Evolutionary conservation across 164 flowering plant species (phyloP).

Genomic region (Vitis rotundifolia): DNA sequence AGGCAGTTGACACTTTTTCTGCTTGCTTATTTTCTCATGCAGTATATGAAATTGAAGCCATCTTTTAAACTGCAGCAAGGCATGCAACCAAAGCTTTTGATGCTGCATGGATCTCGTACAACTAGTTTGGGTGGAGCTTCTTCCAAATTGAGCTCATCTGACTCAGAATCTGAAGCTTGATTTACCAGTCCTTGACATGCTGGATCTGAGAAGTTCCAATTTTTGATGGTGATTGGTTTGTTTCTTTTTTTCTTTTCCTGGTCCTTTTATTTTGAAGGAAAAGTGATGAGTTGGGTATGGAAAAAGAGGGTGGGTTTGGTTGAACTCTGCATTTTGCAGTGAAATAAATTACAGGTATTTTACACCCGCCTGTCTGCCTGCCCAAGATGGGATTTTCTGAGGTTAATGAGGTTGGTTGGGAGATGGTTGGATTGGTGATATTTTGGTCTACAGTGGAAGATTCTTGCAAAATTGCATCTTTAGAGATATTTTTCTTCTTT

Average conservation of each 20-base stretch:
- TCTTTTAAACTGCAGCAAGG: constrained; percentile 31
- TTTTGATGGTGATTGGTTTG: constrained; percentile 41
- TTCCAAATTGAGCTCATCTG: constrained; percentile 44
- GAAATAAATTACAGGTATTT: constrained; percentile 41
- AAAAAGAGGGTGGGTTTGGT: constrained; percentile 20
- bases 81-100: constrained; percentile 28
- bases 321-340: constrained; percentile 33
- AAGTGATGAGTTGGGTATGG: constrained; percentile 25
- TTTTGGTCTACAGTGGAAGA: constrained; percentile 29
- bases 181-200: constrained; percentile 8
- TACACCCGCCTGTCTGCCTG: constrained; percentile 19
- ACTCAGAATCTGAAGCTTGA: constrained; percentile 45
- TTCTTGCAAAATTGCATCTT: constrained; percentile 22
- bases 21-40: constrained; percentile 21
- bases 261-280: constrained; percentile 21
- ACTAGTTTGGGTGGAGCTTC: constrained; percentile 22
- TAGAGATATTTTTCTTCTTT: constrained; percentile 25
- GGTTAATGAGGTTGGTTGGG: constrained; percentile 19
- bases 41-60: constrained; percentile 48
- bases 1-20: background rate
- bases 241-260: constrained; percentile 7
- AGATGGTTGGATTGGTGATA: constrained; percentile 18
- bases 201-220: constrained; percentile 14
- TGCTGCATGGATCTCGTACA: constrained; percentile 23
- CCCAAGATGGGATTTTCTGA: constrained; percentile 14